Percentiles rank a stretch among this genome's conserved stretches.
Conservation (phyloP, 352 stramenopile species). For the Phytophthora pinifolia region DNA sequence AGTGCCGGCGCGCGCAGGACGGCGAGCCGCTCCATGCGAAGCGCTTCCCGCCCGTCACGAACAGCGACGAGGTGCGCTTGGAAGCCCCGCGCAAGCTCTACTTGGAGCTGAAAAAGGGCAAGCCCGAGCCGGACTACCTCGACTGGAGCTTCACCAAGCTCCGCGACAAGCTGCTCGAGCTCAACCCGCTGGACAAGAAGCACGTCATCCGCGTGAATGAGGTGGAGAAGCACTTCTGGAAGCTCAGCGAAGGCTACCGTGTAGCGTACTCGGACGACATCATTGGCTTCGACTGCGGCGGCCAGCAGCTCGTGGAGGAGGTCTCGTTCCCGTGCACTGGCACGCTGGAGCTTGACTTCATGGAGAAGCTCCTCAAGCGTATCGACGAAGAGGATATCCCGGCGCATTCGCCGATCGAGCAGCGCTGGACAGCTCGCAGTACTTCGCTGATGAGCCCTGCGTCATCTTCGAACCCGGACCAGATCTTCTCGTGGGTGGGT, state of each 20-base stretch:
- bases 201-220: conserved; percentile 95
- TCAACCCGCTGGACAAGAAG: conserved; percentile 89
- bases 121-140: conserved; percentile 61
- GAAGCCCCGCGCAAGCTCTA: conserved; percentile 81
- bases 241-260: conserved; percentile 89
- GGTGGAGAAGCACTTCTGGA: conserved; percentile 97
- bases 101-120: conserved; percentile 57
- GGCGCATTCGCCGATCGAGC: conserved; percentile 97
- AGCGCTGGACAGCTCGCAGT: conserved; percentile 95
- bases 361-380: conserved; percentile 90
- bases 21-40: conserved; percentile 42
- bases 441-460: conserved; percentile 93
- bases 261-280: conserved; percentile 93
- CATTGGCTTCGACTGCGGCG: conserved; percentile 99
- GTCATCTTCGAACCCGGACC: conserved; percentile 56
- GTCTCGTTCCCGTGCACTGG: conserved; percentile 91
- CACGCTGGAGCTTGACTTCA: conserved; percentile 92
- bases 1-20: conserved; percentile 67
- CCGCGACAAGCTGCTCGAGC: conserved; percentile 77
- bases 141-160: conserved; percentile 85
- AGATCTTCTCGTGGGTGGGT: conserved; percentile 96
- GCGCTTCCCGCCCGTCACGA: conserved; percentile 42
- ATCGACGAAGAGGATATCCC: conserved; percentile 94
- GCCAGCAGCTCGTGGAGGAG: conserved; percentile 98
- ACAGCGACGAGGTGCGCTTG: conserved; percentile 69